Evolutionary conservation across 306 rosid species (phyloP), one percentile per base, ranked within the genome.

Genomic region (Quercus bicolor): DNA sequence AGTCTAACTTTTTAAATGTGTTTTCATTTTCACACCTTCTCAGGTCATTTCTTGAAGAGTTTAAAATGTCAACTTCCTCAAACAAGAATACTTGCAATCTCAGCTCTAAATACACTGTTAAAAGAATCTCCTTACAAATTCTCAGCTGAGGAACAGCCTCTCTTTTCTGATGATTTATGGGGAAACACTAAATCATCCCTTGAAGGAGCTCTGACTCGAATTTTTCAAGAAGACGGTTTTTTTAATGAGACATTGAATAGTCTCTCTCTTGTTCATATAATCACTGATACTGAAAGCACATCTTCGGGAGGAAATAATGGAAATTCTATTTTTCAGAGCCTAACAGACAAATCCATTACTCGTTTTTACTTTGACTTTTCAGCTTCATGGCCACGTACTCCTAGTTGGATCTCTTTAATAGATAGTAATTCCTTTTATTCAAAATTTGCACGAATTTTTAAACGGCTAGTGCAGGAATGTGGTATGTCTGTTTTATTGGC

Each of bases 381-480:
- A 4, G 86, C 99, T 82, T 93, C 99, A 69, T 95, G 99, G 99
- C 99, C 99, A 24, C 99, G 99, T 3, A 95, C 99, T 7, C 97
- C 99, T 26, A 90, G 93, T 87, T 94, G 98, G 99, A 93, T 91
- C 21, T 92, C 96, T 65, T 87, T 90, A 73, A 68, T 93, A 74
- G 92, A 90, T 77, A 88, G 90, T 86, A 97, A 89, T 79, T 84
- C 92, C 72, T 95, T 95, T 78, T 89, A 95, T 85, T 79, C 99
- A 29, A 95, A 83, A 83, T 95, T 93, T 87, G 99, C 99, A 4
- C 90, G 98, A 51, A 95, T 90, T 84, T 95, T 95, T 77, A 95
- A 95, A 85, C 93, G 98, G 83, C 82, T 95, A 73, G 85, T 91
- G 73, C 99, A 95, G 82, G 99, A 95, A 88, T 95, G 99, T 86